A percentile compares a stretch with the other conserved stretches of the same genome.
phyloP scores from a whole-genome alignment of 768 basidiomycete species.

The Trametes sanguinea region DNA sequence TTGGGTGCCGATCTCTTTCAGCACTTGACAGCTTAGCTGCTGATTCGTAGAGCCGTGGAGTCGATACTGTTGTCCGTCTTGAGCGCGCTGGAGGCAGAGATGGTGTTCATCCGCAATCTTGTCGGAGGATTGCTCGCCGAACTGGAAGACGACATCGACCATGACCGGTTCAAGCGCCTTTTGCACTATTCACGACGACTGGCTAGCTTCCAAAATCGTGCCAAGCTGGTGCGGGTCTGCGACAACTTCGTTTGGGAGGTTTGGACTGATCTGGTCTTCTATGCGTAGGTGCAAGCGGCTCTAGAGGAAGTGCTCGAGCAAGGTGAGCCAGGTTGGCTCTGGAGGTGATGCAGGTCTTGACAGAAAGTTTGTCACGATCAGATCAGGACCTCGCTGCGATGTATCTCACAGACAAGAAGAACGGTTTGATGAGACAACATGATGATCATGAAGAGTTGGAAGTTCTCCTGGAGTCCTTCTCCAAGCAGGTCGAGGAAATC shows the following conservation, averaged over 20 bases:
- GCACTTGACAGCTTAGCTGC: constrained; percentile 25
- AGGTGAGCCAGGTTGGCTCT: constrained; percentile 46
- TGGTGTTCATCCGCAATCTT: constrained; percentile 90
- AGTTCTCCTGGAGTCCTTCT: constrained; percentile 89
- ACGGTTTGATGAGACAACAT: constrained; percentile 54
- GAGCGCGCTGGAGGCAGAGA: constrained; percentile 92
- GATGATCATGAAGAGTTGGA: constrained; percentile 94
- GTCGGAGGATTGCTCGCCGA: constrained; percentile 90
- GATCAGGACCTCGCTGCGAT: constrained; percentile 95
- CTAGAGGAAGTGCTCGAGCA: constrained; percentile 90
- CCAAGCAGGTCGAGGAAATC: constrained; percentile 96
- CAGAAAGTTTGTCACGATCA: constrained; percentile 32
- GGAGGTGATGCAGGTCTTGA: not conserved
- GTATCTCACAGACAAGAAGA: constrained; percentile 89
- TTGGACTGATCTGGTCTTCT: not conserved
- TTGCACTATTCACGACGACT: constrained; percentile 91
- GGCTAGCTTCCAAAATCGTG: constrained; percentile 87
- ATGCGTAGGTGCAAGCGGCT: constrained; percentile 76
- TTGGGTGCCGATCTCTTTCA: not conserved
- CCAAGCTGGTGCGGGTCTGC: constrained; percentile 61
- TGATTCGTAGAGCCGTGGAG: constrained; percentile 75
- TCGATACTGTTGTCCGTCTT: constrained; percentile 90
- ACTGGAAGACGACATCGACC: constrained; percentile 93
- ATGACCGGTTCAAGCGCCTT: constrained; percentile 89
- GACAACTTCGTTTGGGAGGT: too few species aligned